These are phyloP conservation scores for Aspergillus uvarum DNA, from an alignment of 2,329 filamentous ascomycete genomes.

Conservation along the genomic window DNA sequence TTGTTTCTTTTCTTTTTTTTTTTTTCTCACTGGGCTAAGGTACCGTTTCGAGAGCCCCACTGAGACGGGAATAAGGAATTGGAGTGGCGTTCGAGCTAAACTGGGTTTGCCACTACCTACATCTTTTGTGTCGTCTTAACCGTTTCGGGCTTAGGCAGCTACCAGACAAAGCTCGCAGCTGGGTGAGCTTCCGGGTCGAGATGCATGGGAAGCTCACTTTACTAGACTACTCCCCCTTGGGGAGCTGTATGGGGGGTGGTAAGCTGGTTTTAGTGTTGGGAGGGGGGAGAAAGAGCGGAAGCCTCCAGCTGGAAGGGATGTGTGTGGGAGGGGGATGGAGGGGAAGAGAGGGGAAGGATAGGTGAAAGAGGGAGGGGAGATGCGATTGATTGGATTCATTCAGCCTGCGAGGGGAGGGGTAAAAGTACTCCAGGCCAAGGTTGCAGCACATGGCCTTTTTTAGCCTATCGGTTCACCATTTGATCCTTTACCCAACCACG, in stretches of 20 bases:
- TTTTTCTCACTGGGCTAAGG: background rate
- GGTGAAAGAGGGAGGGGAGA: background rate
- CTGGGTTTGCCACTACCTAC: slow-evolving; percentile 15
- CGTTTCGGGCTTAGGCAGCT: slow-evolving; percentile 4
- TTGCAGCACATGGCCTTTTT: background rate
- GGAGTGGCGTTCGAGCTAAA: slow-evolving; percentile 24
- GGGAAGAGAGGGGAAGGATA: background rate
- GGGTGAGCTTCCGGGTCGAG: background rate
- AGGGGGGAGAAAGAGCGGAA: too few relatives aligned
- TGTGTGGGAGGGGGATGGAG: background rate
- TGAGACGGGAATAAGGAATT: slow-evolving; percentile 25
- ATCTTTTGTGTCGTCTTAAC: background rate
- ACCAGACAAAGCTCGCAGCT: slow-evolving; percentile 18
- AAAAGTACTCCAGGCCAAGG: background rate
- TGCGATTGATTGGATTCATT: background rate
- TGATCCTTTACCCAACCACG: background rate
- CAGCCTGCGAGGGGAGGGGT: background rate
- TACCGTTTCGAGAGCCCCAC: slow-evolving; percentile 19
- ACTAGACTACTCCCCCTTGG: slow-evolving; percentile 9
- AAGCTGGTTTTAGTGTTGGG: too few relatives aligned
- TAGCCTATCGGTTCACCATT: background rate
- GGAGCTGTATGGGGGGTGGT: slow-evolving; percentile 16
- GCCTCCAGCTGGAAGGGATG: background rate
- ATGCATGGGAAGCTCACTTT: slow-evolving; percentile 19
- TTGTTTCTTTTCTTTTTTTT: background rate